phyloP scores from a whole-genome alignment of 139 green algal genomes.

The Medakamo hakoo region DNA sequence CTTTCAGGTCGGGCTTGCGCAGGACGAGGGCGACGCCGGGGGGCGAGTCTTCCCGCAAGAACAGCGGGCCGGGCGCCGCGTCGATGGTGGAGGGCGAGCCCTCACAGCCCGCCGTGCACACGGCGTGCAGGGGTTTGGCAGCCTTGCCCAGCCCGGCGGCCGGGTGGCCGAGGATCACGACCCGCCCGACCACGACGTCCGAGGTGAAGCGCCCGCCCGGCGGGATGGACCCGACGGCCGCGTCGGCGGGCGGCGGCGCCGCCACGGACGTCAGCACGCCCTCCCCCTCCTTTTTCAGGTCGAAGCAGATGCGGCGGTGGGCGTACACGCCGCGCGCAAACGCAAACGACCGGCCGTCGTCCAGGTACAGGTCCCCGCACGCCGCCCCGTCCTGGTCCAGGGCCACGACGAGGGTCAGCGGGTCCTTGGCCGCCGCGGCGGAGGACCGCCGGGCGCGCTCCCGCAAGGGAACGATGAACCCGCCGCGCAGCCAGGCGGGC shows the following conservation, averaged over 20 bases:
- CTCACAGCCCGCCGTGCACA: background rate
- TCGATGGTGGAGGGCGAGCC: slow-evolving; percentile 8
- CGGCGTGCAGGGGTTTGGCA: slow-evolving; percentile 4
- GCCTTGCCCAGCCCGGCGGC: slow-evolving; percentile 7
- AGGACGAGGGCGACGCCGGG: slow-evolving; percentile 24
- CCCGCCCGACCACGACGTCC: background rate
- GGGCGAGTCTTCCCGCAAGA: slow-evolving; percentile 6
- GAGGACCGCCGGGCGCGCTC: slow-evolving; percentile 57
- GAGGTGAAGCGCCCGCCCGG: slow-evolving; percentile 5
- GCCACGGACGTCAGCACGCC: background rate
- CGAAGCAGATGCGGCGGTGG: background rate
- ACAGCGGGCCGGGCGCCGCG: slow-evolving; percentile 14
- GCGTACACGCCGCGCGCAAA: slow-evolving; percentile 43
- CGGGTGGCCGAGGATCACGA: background rate
- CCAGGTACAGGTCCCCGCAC: slow-evolving; percentile 79
- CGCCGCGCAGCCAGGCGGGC: slow-evolving; percentile 61
- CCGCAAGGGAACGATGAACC: slow-evolving; percentile 58
- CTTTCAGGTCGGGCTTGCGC: slow-evolving; percentile 25
- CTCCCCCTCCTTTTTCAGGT: background rate
- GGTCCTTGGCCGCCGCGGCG: slow-evolving; percentile 52
- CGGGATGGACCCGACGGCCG: slow-evolving; percentile 9
- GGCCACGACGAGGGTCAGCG: slow-evolving; percentile 73
- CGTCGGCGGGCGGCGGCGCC: slow-evolving; percentile 21
- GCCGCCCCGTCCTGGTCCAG: slow-evolving; percentile 52
- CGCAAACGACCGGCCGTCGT: slow-evolving; percentile 81